Evolutionary conservation across 208 protist species (phyloP).

Genomic region (Wallacemonas sp.): DNA sequence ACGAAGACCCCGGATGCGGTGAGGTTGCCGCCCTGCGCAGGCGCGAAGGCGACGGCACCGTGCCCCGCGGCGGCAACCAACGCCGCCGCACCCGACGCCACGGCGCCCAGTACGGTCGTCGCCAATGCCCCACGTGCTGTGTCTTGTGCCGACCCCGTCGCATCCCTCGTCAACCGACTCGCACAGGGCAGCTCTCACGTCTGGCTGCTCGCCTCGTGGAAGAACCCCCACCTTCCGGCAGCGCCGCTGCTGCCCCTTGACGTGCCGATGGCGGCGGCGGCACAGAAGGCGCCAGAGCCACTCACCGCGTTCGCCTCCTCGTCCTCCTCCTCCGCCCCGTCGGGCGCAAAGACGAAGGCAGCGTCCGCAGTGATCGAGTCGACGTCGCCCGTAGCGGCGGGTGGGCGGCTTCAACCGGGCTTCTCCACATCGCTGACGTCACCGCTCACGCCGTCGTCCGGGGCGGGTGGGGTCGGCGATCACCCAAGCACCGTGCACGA

Average conservation of each 20-base stretch:
- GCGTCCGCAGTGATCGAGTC: no score
- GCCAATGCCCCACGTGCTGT: no score
- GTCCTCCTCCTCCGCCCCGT: no score
- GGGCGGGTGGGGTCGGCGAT: neutral
- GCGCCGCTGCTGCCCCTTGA: constrained; percentile 11
- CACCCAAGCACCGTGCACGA: neutral
- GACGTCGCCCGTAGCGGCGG: no score
- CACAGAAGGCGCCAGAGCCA: no score
- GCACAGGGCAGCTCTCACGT: constrained; percentile 22
- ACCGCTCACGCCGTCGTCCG: neutral
- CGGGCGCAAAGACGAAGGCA: no score
- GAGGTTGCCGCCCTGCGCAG: neutral
- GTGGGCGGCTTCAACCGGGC: no score
- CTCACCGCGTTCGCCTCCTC: no score
- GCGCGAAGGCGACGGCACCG: neutral
- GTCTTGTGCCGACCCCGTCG: neutral
- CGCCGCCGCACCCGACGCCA: no score
- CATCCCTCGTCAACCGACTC: neutral
- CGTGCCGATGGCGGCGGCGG: no score
- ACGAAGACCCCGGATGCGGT: neutral
- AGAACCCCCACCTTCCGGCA: constrained; percentile 12
- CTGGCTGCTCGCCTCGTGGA: constrained; percentile 20
- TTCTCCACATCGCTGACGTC: no score
- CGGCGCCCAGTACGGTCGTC: no score
- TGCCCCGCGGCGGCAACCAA: neutral